Evolutionary conservation across 2,329 filamentous ascomycete genomes (phyloP), one percentile per base, ranked within the genome.

Genomic region (Epicoccum nigrum): DNA sequence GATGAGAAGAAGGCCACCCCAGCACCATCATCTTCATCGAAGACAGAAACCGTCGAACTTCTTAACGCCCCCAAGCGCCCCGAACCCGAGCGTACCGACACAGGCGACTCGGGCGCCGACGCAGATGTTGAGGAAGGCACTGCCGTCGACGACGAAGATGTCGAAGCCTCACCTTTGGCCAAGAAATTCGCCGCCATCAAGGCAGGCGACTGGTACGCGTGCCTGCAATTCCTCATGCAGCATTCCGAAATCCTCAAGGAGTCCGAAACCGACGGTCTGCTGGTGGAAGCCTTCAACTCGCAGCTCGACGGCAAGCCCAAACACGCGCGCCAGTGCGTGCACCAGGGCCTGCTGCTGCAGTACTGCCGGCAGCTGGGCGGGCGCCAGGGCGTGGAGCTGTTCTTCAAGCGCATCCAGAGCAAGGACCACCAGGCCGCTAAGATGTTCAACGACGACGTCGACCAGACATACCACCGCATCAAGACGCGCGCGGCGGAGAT

Each of bases 361-460:
- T 99, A 99, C 78, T 99, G 94, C 76, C 86, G 93, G 8, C 88
- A 91, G 33, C 81, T 99, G 6, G 92, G 93, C 55, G 92, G 93
- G 53, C 86, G 85, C 59, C 91, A 97, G 65, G 93, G 93, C 17
- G 92, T 97, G 7, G 83, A 85, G 5, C 77, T 97, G 23, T 99
- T 99, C 81, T 99, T 99, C 83, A 96, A 94, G 77, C 88, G 93
- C 51, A 92, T 99, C 72, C 94, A 89, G 17, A 96, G 89, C 3
- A 86, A 85, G 63, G 90, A 88, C 25, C 93, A 99, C 75, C 88
- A 96, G 75, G 95, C 94, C 6, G 87, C 89, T 65, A 91, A 90
- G 35, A 83, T 97, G 35, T 99, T 99, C 79, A 85, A 84, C 71
- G 93, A 96, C 73, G 94, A 99, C 71, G 92, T 99, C 35, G 88